A percentile compares a stretch with the other conserved stretches of the same genome.
Evolutionary conservation across 2,329 filamentous ascomycete species (phyloP).

Genomic region (Fusarium sp.): DNA sequence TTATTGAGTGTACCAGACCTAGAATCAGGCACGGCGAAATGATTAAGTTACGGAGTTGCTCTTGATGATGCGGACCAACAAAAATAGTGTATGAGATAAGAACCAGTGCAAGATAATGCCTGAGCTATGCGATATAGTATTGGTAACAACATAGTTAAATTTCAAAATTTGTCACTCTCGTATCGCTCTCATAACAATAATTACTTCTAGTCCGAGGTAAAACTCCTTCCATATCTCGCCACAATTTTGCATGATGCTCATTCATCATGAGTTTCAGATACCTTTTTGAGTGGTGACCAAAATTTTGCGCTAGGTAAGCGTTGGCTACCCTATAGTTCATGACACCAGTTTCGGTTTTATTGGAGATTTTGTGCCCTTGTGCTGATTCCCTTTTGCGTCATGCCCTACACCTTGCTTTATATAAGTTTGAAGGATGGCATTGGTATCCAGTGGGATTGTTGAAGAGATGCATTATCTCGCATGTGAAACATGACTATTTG

Average conservation of each 20-base stretch:
- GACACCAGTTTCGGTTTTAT: not conserved
- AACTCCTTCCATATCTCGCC: not conserved
- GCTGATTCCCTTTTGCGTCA: not conserved
- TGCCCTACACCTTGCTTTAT: not conserved
- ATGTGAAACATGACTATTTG: not conserved
- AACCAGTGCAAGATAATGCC: constrained; percentile 8
- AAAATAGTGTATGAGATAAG: constrained; percentile 24
- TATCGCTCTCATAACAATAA: not conserved
- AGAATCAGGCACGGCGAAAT: constrained; percentile 45
- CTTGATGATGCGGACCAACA: constrained; percentile 10
- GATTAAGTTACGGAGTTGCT: constrained; percentile 41
- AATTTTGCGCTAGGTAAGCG: not conserved
- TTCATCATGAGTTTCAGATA: not conserved
- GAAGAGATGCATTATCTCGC: not conserved
- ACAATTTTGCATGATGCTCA: not conserved
- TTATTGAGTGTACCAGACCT: constrained; percentile 47
- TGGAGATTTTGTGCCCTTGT: not conserved
- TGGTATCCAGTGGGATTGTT: not conserved
- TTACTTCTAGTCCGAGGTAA: not conserved
- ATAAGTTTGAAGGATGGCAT: not conserved
- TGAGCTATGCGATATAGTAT: constrained; percentile 7
- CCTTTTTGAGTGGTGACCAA: not conserved
- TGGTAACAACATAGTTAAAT: constrained; percentile 13
- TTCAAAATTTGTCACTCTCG: not conserved
- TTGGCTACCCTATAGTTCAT: not conserved